Percentiles rank a stretch among this genome's conserved stretches.
Evolutionary conservation across 2,329 filamentous ascomycete species (phyloP).

Genomic region (Bipolaris bicolor): DNA sequence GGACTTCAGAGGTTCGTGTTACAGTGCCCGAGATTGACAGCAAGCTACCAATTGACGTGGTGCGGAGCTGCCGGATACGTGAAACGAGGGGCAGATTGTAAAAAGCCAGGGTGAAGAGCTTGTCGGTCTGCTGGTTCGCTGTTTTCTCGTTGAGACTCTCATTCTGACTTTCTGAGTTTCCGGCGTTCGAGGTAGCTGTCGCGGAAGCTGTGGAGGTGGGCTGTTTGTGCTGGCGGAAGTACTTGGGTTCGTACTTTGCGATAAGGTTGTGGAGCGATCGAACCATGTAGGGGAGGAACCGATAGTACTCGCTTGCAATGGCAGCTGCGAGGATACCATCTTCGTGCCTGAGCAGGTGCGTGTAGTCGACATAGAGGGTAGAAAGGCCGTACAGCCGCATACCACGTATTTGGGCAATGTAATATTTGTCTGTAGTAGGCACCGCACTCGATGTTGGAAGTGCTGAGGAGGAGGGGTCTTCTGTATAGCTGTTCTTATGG

Average conservation of each 20-base stretch:
- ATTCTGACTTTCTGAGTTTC: slow-evolving; percentile 64
- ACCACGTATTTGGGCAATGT: slow-evolving; percentile 81
- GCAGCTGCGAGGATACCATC: slow-evolving; percentile 84
- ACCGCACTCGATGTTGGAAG: slow-evolving; percentile 69
- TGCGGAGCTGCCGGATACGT: slow-evolving; percentile 82
- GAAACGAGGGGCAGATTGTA: slow-evolving; percentile 92
- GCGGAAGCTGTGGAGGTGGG: slow-evolving; percentile 75
- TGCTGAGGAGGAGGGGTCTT: slow-evolving; percentile 69
- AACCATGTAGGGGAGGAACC: slow-evolving; percentile 90
- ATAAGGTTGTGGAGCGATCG: slow-evolving; percentile 91
- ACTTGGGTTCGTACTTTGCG: slow-evolving; percentile 89
- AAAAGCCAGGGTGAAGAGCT: slow-evolving; percentile 90
- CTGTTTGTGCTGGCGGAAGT: slow-evolving; percentile 91
- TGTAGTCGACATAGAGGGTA: slow-evolving; percentile 86
- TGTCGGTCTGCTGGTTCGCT: slow-evolving; percentile 93
- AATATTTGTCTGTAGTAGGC: slow-evolving; percentile 79
- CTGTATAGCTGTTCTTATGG: slow-evolving; percentile 60
- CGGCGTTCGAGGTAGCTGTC: slow-evolving; percentile 67
- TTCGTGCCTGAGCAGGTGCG: slow-evolving; percentile 77
- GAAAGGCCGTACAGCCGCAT: slow-evolving; percentile 77
- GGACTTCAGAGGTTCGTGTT: slow-evolving; percentile 94
- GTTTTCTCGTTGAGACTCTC: slow-evolving; percentile 71
- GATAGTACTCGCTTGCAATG: slow-evolving; percentile 90
- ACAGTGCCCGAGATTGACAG: slow-evolving; percentile 97
- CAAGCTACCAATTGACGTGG: slow-evolving; percentile 87